Evolutionary conservation across 2,329 filamentous ascomycete species (phyloP), one percentile per base, ranked within the genome.

Genomic region (Xylariaceae sp.): DNA sequence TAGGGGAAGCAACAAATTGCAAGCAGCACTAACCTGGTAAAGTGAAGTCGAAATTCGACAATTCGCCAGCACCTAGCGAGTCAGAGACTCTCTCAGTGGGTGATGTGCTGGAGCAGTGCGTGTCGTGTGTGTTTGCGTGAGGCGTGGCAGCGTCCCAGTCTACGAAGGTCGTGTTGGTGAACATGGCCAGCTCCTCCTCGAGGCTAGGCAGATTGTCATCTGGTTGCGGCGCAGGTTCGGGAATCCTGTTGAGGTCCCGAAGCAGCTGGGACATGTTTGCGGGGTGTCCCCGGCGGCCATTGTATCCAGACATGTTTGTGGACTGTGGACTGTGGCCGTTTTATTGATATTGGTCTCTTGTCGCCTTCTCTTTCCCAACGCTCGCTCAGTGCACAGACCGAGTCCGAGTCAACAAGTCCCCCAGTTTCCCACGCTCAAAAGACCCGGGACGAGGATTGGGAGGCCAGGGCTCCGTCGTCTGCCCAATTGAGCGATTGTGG

Each of bases 261-360:
- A 96, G 74, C 68, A 92, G 94, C 59, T 88, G 83, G 58, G 88
- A 88, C 66, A 95, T 85, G 63, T 94, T 94, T 57, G 86, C 54
- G 50, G 53, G 50, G 32, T 56, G 83, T 54, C 78, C 85, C 59
- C 84, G 81, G 47, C 87, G 83, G 58, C 81, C 83, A 64, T 75
- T 81, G 74, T 80, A 88, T 60, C 40, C 51, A 34, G 46, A 47
- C 47, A 45, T 56, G 29, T 37, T 23, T 24, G 40, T 32, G 28
- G 23, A 8, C 24, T 13, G n/a, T 24, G n/a, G n/a, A n/a, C n/a
- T 11, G 23, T 23, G 13, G 15, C 19, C 13, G 27, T 23, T 9
- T 9, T 34, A n/a, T 19, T 32, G 27, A n/a, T 15, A 31, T 24
- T 23, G 2, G 26, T 14, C 30, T 27, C 8, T n/a, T 23, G 19